phyloP scores from a whole-genome alignment of 345 rosid species.

The Brassica rapa region DNA sequence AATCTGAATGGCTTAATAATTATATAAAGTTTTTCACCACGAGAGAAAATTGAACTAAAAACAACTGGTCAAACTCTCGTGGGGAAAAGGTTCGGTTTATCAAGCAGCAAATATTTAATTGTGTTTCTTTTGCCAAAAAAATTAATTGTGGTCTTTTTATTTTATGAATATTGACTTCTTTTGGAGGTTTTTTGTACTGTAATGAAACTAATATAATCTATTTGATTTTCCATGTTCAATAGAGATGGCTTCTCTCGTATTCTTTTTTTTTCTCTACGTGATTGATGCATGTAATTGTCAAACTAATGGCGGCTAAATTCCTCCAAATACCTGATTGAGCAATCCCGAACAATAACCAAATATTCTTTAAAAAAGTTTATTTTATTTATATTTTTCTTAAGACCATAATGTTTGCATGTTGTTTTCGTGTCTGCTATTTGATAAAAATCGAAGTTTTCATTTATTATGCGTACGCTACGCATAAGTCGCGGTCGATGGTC shows the following conservation, averaged over 20 bases:
- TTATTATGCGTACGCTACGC: background rate
- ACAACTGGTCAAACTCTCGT: constrained; percentile 29
- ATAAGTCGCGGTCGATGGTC: background rate
- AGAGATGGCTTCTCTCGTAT: background rate
- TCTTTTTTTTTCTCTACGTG: background rate
- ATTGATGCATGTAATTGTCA: background rate
- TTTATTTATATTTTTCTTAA: background rate
- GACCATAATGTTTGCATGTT: background rate
- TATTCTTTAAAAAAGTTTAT: background rate
- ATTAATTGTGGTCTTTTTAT: background rate
- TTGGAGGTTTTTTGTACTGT: background rate
- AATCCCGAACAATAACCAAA: background rate
- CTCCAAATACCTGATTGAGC: background rate
- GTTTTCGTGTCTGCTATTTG: constrained; percentile 15
- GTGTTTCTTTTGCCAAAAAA: background rate
- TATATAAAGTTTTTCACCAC: background rate
- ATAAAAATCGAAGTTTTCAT: background rate
- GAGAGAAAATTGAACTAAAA: background rate
- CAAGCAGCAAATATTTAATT: constrained; percentile 11
- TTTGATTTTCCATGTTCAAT: background rate
- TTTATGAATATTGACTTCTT: background rate
- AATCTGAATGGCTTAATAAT: background rate
- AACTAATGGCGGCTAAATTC: background rate
- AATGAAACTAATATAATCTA: background rate
- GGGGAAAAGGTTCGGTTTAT: constrained; percentile 28